phyloP scores from a whole-genome alignment of 1,284 basidiomycete genomes.

The Pyrrhoderma noxium region DNA sequence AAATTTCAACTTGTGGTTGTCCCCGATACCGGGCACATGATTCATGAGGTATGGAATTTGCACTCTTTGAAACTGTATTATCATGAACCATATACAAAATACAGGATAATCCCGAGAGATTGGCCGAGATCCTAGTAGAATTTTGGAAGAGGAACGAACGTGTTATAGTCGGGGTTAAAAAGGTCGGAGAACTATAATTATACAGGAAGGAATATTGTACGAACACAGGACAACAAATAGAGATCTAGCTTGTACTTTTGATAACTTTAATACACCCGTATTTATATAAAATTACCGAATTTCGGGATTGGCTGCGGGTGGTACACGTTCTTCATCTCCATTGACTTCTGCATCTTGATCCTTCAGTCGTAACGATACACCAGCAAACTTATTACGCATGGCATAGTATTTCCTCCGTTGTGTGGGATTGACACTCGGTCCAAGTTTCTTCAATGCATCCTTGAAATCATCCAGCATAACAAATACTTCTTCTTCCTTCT shows the following conservation, averaged over 20 bases:
- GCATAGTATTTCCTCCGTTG: conserved; percentile 82
- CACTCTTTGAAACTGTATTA: neutral
- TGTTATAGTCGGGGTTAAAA: conserved; percentile 67
- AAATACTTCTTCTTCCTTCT: conserved; percentile 27
- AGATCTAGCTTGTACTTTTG: too few species aligned
- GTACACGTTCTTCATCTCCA: conserved; percentile 18
- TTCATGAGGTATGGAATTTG: conserved; percentile 72
- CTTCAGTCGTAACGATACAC: conserved; percentile 44
- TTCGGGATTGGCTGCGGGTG: neutral
- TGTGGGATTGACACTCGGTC: conserved; percentile 75
- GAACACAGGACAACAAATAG: too few species aligned
- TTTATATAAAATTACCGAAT: neutral
- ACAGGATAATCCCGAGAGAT: conserved; percentile 76
- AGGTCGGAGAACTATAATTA: conserved; percentile 60
- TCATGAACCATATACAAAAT: neutral
- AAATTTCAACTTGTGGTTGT: conserved; percentile 94
- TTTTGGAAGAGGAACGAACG: conserved; percentile 91
- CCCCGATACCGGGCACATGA: conserved; percentile 82
- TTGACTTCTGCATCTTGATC: conserved; percentile 29
- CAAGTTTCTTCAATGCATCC: conserved; percentile 73
- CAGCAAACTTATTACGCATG: conserved; percentile 75
- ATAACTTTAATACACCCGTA: neutral
- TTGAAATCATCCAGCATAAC: conserved; percentile 58
- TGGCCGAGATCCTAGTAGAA: conserved; percentile 76
- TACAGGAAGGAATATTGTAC: too few species aligned